phyloP scores from a whole-genome alignment of 2,329 filamentous ascomycete species.

The Fusarium anthophilum region DNA sequence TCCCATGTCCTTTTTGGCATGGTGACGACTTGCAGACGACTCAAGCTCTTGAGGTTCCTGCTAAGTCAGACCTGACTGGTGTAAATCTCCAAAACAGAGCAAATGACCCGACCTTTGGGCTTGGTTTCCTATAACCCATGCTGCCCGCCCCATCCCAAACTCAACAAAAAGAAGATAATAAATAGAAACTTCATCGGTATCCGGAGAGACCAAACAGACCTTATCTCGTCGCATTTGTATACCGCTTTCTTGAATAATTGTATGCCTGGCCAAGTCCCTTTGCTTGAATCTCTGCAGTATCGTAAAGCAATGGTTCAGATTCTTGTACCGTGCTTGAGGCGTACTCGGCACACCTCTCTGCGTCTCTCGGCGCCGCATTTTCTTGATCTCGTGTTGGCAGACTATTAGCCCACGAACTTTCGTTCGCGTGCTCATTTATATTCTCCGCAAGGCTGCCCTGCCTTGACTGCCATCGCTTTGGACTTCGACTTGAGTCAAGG shows the following conservation, averaged over 20 bases:
- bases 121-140: conserved; percentile 23
- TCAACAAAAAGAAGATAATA: conserved; percentile 25
- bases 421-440: conserved; percentile 6
- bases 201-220: conserved; percentile 4
- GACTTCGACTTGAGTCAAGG: conserved; percentile 27
- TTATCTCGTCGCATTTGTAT: conserved; percentile 28
- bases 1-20: conserved; percentile 6
- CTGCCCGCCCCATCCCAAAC: conserved; percentile 8
- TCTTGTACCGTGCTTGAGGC: conserved; percentile 10
- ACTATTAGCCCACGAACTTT: conserved; percentile 1
- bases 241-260: conserved; percentile 12
- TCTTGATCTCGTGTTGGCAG: conserved; percentile 32
- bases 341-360: conserved; percentile 10
- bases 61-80: conserved; percentile 1
- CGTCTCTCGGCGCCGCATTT: conserved; percentile 32
- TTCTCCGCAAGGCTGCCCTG: conserved; percentile 6
- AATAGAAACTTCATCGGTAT: conserved; percentile 9
- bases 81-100: conserved; percentile 31
- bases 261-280: conserved; percentile 4
- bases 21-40: background rate
- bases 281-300: conserved; percentile 2
- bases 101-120: conserved; percentile 1
- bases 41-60: background rate
- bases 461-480: conserved; percentile 25
- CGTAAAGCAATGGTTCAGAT: conserved; percentile 33